Conservation (phyloP, 2,329 filamentous ascomycete species). For the Rhynchosporium agropyri region DNA sequence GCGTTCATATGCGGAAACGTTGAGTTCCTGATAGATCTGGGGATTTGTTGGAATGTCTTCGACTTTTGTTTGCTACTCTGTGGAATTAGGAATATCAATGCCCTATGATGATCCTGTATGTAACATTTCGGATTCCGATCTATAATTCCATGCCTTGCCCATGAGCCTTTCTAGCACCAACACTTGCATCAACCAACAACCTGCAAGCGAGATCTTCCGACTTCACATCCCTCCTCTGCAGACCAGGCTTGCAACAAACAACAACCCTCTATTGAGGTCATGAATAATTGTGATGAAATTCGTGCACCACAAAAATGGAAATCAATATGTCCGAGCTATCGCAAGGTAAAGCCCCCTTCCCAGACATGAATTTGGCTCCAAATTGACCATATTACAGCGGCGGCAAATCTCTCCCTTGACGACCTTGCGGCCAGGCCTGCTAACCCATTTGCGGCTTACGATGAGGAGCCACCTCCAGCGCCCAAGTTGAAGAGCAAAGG, state of each 20-base stretch:
- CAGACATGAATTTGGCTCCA: background rate
- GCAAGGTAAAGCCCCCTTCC: slow-evolving; percentile 29
- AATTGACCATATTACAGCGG: slow-evolving; percentile 33
- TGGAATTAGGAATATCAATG: too few relatives aligned
- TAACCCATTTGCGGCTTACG: slow-evolving; percentile 34
- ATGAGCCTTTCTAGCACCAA: slow-evolving; percentile 10
- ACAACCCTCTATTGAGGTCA: background rate
- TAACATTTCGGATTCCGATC: too few relatives aligned
- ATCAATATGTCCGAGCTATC: slow-evolving; percentile 33
- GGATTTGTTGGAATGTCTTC: too few relatives aligned
- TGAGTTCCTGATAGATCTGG: background rate
- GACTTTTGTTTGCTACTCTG: too few relatives aligned
- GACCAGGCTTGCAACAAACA: background rate
- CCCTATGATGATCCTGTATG: too few relatives aligned
- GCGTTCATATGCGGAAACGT: background rate
- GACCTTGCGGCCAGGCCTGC: slow-evolving; percentile 33
- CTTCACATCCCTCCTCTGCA: background rate
- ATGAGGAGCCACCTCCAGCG: slow-evolving; percentile 38
- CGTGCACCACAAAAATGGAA: slow-evolving; percentile 32
- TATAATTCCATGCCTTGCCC: background rate
- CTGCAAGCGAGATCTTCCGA: slow-evolving; percentile 29
- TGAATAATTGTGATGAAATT: background rate
- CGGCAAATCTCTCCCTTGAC: slow-evolving; percentile 38
- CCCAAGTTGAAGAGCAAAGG: slow-evolving; percentile 47
- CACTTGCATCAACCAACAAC: too few relatives aligned